Evolutionary conservation across 805 yeast species (phyloP), one percentile per base, ranked within the genome.

Genomic region (Pichia ethanolica): DNA sequence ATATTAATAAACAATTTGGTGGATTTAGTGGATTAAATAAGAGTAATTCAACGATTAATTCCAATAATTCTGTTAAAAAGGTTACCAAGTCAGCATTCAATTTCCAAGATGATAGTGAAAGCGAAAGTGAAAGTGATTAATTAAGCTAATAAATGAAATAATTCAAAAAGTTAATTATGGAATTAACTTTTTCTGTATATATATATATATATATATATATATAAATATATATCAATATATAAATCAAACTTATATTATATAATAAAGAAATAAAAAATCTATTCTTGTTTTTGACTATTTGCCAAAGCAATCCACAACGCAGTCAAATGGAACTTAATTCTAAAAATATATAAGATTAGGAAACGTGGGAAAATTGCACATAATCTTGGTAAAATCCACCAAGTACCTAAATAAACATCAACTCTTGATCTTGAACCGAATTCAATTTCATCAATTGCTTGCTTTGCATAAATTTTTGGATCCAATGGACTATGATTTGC

Each of bases 381-480:
- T 64, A 63, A 41, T 56, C 55, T 44, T 5, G 59, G 49, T 12
- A 62, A 40, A 10, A 51, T 51, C 10, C 57, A 50, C 50, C 58
- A 58, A 12, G 57, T 47, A n/a, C 91, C 91, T 46, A 84, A 67
- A 60, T 81, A 82, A 13, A 75, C 67, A 59, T 82, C 77, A 40
- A 83, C 72, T 0, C 70, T 52, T 10, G 49, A 71, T 47, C 68
- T 72, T 3, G 55, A 57, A 38, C 66, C 60, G 5, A 59, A 55
- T 39, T 69, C 54, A 32, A 82, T 67, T 55, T 81, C 86, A 38
- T 63, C 59, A n/a, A 78, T 78, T 1, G 84, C 79, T 43, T 70
- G 60, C 20, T 57, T 57, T 1, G 89, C 89, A 59, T 81, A 86
- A 1, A 47, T 62, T n/a, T 73, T 79, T 0, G 87, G 74, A 1